Percentiles rank a stretch among this genome's conserved stretches.
Conservation (phyloP, 2,329 filamentous ascomycete species). For the Mollisia scopiformis region DNA sequence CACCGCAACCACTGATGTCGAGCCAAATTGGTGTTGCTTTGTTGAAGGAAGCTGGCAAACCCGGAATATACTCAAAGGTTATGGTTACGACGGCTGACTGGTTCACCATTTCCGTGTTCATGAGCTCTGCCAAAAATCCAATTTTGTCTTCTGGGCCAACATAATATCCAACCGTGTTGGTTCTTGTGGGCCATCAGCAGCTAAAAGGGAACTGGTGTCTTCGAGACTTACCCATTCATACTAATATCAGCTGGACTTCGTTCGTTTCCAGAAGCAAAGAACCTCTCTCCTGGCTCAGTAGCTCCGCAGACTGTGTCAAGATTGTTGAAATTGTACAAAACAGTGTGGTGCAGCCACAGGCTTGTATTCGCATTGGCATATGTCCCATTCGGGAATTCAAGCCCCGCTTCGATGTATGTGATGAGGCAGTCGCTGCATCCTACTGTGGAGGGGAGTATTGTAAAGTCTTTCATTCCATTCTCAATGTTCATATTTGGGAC, state of each 20-base stretch:
- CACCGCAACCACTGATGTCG: conserved; percentile 3
- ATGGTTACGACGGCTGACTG: conserved; percentile 15
- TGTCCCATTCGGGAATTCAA: conserved; percentile 37
- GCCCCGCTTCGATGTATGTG: conserved; percentile 30
- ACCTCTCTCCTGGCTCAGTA: not conserved
- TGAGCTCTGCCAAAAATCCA: conserved; percentile 9
- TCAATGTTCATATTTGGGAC: conserved; percentile 4
- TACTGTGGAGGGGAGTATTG: not conserved
- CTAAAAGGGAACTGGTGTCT: not conserved
- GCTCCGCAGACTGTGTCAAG: conserved; percentile 1
- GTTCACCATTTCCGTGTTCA: conserved; percentile 6
- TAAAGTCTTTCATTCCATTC: conserved; percentile 5
- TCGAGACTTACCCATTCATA: conserved; percentile 3
- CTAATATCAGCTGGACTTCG: not conserved
- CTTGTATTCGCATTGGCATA: conserved; percentile 37
- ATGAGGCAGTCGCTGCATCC: conserved; percentile 17
- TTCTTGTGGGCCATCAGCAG: not conserved
- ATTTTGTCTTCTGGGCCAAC: not conserved
- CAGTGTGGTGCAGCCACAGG: conserved; percentile 34
- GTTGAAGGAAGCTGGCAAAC: not conserved
- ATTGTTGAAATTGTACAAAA: conserved; percentile 4
- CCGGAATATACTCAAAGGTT: conserved; percentile 15
- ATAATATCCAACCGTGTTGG: conserved; percentile 7
- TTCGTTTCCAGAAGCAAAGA: conserved; percentile 15
- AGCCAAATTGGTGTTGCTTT: conserved; percentile 13